phyloP scores from a whole-genome alignment of 1,284 basidiomycete species.

The Hypsizygus ulmarius region DNA sequence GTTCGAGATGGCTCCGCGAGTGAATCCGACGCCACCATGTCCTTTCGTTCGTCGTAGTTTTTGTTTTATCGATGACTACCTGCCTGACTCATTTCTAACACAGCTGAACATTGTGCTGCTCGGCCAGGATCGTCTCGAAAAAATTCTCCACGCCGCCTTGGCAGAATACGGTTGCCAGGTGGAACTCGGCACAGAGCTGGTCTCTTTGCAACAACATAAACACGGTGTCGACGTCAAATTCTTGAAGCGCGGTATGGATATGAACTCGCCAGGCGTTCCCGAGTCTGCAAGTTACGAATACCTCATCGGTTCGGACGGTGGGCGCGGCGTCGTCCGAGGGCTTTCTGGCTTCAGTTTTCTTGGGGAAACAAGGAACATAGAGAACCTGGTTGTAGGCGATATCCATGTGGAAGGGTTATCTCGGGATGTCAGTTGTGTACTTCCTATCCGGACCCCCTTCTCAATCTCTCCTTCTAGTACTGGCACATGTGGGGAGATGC shows the following conservation, averaged over 20 bases:
- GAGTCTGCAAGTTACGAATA: slow-evolving; percentile 31
- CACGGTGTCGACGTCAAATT: slow-evolving; percentile 34
- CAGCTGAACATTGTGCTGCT: slow-evolving; percentile 33
- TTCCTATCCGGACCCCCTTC: neutral
- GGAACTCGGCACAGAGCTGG: slow-evolving; percentile 37
- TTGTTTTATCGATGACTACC: neutral
- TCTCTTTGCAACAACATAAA: slow-evolving; percentile 32
- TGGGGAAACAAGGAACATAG: slow-evolving; percentile 39
- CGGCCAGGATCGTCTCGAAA: slow-evolving; percentile 38
- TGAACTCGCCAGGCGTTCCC: slow-evolving; percentile 17
- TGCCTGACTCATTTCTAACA: neutral
- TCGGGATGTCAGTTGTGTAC: slow-evolving; percentile 27
- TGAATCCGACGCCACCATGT: slow-evolving; percentile 27
- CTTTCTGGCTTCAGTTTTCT: slow-evolving; percentile 41
- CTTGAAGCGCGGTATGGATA: slow-evolving; percentile 21
- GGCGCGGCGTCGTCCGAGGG: slow-evolving; percentile 41
- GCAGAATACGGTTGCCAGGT: slow-evolving; percentile 30
- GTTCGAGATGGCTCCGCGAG: slow-evolving; percentile 30
- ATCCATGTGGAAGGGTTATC: slow-evolving; percentile 33
- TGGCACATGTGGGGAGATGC: slow-evolving; percentile 38
- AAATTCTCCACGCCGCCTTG: slow-evolving; percentile 33
- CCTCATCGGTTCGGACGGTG: slow-evolving; percentile 43
- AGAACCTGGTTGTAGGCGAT: slow-evolving; percentile 40
- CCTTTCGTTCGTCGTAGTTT: slow-evolving; percentile 14
- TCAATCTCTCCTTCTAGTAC: slow-evolving; percentile 19